phyloP scores from a whole-genome alignment of 805 yeast genomes.

The Saccharomycopsis amapae region DNA sequence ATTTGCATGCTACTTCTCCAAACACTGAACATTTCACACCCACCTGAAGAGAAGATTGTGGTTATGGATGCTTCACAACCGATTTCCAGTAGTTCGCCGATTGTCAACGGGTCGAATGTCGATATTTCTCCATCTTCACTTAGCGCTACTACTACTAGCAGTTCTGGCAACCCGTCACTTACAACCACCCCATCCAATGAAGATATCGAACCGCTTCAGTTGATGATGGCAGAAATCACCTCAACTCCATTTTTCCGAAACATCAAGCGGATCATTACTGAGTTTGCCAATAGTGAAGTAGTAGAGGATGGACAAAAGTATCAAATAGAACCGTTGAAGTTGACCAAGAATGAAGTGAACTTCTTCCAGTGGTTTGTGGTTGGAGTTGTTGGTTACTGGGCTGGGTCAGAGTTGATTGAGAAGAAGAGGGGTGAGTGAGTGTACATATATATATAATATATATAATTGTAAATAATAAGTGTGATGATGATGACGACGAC shows the following conservation, averaged over 20 bases:
- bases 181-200: no score
- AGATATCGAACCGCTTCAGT: no score
- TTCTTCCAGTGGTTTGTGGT: constrained; percentile 7
- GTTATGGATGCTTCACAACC: background rate
- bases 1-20: no score
- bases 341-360: constrained; percentile 11
- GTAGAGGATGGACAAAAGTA: background rate
- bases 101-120: background rate
- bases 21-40: no score
- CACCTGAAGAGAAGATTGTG: background rate
- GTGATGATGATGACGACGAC: no score
- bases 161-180: no score
- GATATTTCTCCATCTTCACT: background rate
- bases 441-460: no score
- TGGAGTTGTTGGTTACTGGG: background rate
- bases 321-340: constrained; percentile 8
- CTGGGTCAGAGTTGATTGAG: background rate
- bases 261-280: background rate
- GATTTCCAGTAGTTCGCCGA: constrained; percentile 4
- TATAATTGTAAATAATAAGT: no score
- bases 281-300: background rate
- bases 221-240: no score
- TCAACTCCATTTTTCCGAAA: background rate
- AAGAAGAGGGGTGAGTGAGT: no score
- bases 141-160: background rate